phyloP scores from a whole-genome alignment of 257 asterid species.

The Forsythia suspensa region DNA sequence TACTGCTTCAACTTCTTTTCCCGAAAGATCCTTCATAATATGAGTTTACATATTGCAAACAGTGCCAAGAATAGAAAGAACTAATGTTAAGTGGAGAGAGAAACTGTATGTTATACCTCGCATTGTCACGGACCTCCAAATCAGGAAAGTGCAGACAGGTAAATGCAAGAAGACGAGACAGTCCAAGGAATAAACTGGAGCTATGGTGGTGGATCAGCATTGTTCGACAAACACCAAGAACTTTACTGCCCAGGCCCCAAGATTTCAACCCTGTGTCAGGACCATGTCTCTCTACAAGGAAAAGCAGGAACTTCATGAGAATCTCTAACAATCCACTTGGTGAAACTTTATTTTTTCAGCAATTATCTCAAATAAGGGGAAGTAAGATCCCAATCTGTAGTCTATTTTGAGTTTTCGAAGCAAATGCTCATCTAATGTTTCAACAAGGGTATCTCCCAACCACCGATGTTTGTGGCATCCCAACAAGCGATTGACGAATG shows the following conservation, averaged over 20 bases:
- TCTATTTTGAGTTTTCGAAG: slow-evolving; percentile 69
- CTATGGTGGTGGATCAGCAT: slow-evolving; percentile 77
- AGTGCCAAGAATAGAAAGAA: slow-evolving; percentile 8
- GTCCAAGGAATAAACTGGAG: slow-evolving; percentile 71
- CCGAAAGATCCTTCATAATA: slow-evolving; percentile 3
- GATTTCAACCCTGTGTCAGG: slow-evolving; percentile 82
- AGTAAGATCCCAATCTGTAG: slow-evolving; percentile 78
- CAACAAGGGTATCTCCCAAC: slow-evolving; percentile 82
- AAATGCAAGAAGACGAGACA: slow-evolving; percentile 73
- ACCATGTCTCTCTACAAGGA: slow-evolving; percentile 79
- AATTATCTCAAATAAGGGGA: slow-evolving; percentile 79
- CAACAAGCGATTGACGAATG: slow-evolving; percentile 71
- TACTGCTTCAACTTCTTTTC: slow-evolving; percentile 20
- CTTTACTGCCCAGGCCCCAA: slow-evolving; percentile 85
- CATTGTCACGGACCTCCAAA: slow-evolving; percentile 92
- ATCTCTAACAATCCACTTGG: slow-evolving; percentile 73
- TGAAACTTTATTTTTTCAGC: slow-evolving; percentile 69
- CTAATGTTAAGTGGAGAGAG: background rate
- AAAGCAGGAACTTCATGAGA: slow-evolving; percentile 60
- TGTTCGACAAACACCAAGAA: slow-evolving; percentile 85
- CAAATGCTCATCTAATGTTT: slow-evolving; percentile 66
- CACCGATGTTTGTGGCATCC: slow-evolving; percentile 66
- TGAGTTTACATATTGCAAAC: background rate
- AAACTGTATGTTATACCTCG: slow-evolving; percentile 57
- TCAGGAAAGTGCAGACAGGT: slow-evolving; percentile 84